Percentiles rank a stretch among this genome's conserved stretches.
Evolutionary conservation across 352 stramenopile genomes (phyloP).

Genomic region (Phytophthora aleatoria): DNA sequence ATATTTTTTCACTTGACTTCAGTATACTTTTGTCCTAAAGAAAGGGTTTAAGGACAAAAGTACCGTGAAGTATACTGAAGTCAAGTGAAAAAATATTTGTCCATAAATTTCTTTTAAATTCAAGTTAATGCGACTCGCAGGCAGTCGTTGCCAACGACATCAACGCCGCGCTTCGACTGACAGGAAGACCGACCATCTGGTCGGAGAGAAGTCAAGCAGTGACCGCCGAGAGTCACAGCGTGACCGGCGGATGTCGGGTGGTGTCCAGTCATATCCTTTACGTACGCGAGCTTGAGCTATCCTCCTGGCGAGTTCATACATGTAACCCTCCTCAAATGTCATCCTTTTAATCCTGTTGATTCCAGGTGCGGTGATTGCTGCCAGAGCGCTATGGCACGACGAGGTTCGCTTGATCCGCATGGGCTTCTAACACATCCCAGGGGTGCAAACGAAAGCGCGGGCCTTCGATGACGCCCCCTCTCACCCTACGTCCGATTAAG

Average conservation of each 20-base stretch:
- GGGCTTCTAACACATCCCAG: conserved; percentile 20
- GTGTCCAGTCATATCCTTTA: conserved; percentile 19
- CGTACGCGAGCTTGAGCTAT: conserved; percentile 17
- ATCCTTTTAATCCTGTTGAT: conserved; percentile 21
- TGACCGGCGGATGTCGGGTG: conserved; percentile 15
- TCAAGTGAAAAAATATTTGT: too few relatives aligned
- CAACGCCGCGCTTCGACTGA: too few relatives aligned
- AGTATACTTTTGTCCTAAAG: too few relatives aligned
- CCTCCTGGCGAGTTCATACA: conserved; percentile 10
- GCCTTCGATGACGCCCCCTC: not conserved
- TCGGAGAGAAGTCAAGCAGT: conserved; percentile 13
- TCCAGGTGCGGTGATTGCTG: not conserved
- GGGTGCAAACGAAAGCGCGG: not conserved
- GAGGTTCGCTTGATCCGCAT: conserved; percentile 25
- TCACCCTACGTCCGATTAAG: too few relatives aligned
- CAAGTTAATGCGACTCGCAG: too few relatives aligned
- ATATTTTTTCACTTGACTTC: too few relatives aligned
- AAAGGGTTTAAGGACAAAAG: too few relatives aligned
- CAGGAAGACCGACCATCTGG: too few relatives aligned
- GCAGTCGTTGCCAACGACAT: too few relatives aligned
- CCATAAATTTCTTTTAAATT: too few relatives aligned
- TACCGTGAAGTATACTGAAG: too few relatives aligned
- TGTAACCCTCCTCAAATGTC: not conserved
- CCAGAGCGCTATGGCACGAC: conserved; percentile 13
- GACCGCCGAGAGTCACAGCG: not conserved